Evolutionary conservation across 768 basidiomycete species (phyloP).

Genomic region (Megacollybia marginata): DNA sequence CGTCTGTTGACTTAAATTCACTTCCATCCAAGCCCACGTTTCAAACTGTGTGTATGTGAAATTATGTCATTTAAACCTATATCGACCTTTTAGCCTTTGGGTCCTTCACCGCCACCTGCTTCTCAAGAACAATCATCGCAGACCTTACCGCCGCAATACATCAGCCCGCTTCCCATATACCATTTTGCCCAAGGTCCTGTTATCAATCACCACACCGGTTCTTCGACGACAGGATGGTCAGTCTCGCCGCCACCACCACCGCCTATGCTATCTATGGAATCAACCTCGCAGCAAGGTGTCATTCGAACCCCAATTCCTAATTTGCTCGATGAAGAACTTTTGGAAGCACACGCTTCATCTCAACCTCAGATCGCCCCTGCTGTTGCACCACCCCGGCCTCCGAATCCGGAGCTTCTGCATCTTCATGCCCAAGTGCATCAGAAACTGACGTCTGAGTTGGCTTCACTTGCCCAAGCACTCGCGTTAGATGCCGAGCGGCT

Average conservation of each 20-base stretch:
- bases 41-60: neutral
- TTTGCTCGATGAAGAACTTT: conserved; percentile 58
- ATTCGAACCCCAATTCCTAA: conserved; percentile 35
- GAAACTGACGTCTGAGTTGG: conserved; percentile 65
- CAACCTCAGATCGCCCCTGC: conserved; percentile 11
- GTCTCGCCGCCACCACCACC: conserved; percentile 10
- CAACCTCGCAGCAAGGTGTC: conserved; percentile 4
- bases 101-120: neutral
- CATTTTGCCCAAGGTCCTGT: conserved; percentile 11
- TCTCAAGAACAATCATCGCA: neutral
- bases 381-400: conserved; percentile 69
- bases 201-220: neutral
- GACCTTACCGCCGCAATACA: neutral
- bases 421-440: conserved; percentile 73
- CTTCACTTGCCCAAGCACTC: conserved; percentile 60
- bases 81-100: neutral
- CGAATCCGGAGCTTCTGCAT: conserved; percentile 82
- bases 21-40: conserved; percentile 10
- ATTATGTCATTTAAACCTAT: neutral
- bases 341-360: conserved; percentile 16
- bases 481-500: conserved; percentile 65
- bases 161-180: conserved; percentile 14
- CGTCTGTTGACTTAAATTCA: neutral
- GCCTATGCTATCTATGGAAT: conserved; percentile 10
- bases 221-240: conserved; percentile 4